phyloP scores from a whole-genome alignment of 352 stramenopile genomes.

The Globisporangium recalcitrans region DNA sequence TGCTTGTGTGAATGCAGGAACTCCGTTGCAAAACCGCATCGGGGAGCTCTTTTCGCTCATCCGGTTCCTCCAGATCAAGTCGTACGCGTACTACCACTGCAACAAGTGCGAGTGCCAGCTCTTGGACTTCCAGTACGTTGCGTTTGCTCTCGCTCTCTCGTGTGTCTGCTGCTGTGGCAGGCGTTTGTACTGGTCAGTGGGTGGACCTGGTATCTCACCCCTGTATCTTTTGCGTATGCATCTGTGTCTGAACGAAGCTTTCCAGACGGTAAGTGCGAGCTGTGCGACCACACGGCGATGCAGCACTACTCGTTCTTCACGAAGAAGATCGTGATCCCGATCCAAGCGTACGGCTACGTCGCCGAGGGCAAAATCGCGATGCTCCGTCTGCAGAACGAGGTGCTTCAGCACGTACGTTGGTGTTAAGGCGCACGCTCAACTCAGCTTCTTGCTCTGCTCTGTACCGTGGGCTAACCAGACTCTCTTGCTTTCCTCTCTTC shows the following conservation, averaged over 20 bases:
- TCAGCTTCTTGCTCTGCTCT: not conserved
- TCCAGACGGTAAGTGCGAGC: constrained; percentile 78
- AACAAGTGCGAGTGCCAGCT: constrained; percentile 92
- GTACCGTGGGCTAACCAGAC: not conserved
- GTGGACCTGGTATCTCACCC: too few relatives aligned
- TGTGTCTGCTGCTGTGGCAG: too few relatives aligned
- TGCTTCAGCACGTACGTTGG: constrained; percentile 88
- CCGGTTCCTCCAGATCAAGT: constrained; percentile 96
- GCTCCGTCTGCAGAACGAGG: constrained; percentile 93
- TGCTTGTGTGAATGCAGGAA: constrained; percentile 32
- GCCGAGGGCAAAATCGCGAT: constrained; percentile 93
- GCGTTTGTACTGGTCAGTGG: too few relatives aligned
- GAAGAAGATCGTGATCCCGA: constrained; percentile 97
- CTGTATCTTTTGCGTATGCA: constrained; percentile 13
- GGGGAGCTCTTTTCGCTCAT: constrained; percentile 96
- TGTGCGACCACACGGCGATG: constrained; percentile 93
- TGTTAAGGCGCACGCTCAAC: not conserved
- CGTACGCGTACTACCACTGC: constrained; percentile 98
- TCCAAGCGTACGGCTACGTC: constrained; percentile 93
- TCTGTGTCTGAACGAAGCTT: constrained; percentile 39
- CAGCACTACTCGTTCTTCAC: constrained; percentile 98
- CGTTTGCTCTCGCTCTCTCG: constrained; percentile 17
- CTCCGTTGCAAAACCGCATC: constrained; percentile 94
- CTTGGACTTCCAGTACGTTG: constrained; percentile 92
- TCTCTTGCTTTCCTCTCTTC: constrained; percentile 5